Evolutionary conservation across 1,139 yeast species (phyloP).

Genomic region (Kurtzmaniella natalensis): DNA sequence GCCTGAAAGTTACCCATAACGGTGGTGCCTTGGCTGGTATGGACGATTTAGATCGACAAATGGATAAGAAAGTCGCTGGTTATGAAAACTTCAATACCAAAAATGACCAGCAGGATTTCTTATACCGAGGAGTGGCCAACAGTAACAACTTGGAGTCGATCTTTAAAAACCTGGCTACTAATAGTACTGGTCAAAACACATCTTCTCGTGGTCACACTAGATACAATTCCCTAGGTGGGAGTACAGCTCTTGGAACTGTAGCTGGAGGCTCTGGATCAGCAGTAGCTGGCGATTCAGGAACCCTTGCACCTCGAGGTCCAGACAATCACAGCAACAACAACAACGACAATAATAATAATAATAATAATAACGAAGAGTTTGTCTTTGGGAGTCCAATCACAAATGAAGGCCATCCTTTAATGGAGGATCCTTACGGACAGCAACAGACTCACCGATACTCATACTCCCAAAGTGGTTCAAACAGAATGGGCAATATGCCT

Average conservation of each 20-base stretch:
- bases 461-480: no score
- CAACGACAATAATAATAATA: no score
- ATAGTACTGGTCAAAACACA: constrained; percentile 20
- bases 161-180: constrained; percentile 26
- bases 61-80: constrained; percentile 14
- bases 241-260: constrained; percentile 2
- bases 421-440: constrained; percentile 6
- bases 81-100: constrained; percentile 4
- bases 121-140: constrained; percentile 45
- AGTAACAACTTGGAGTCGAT: constrained; percentile 41
- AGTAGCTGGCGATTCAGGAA: constrained; percentile 7
- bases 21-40: constrained; percentile 14
- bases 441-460: no score
- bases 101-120: constrained; percentile 29
- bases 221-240: constrained; percentile 7
- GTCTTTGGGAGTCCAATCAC: constrained; percentile 5
- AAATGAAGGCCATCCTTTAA: constrained; percentile 9
- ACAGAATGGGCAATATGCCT: no score
- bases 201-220: constrained; percentile 11
- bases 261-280: constrained; percentile 5
- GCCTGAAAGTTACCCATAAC: constrained; percentile 17
- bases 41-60: constrained; percentile 21
- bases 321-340: no score
- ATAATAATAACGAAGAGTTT: no score
- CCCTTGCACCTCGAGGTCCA: no score